Percentiles rank a stretch among this genome's conserved stretches.
Conservation (phyloP, 208 protist genomes). For the Endotrypanum monterogeii region DNA sequence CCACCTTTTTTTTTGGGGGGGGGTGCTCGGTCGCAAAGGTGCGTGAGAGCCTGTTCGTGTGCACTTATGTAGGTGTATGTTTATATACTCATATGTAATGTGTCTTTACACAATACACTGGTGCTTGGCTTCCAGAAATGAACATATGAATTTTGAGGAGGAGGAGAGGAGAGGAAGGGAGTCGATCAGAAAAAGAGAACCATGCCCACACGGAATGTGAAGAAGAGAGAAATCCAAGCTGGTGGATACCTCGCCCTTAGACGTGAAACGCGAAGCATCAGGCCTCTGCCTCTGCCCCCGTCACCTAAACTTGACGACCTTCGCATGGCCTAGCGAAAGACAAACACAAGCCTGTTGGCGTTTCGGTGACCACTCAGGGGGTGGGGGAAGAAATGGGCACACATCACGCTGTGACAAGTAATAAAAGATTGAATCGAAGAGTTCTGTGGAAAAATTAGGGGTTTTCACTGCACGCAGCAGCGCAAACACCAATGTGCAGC, state of each 20-base stretch:
- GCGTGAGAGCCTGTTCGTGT: not conserved
- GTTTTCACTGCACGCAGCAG: not conserved
- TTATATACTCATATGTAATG: no score
- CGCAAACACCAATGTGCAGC: not conserved
- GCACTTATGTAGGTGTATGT: not conserved
- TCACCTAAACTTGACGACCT: no score
- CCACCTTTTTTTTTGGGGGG: no score
- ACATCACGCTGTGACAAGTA: not conserved
- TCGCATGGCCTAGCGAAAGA: no score
- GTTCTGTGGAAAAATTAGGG: not conserved
- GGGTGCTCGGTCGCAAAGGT: not conserved
- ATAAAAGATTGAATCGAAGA: not conserved
- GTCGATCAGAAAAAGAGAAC: not conserved
- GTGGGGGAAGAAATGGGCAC: not conserved
- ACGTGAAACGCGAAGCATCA: not conserved
- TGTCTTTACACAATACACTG: no score
- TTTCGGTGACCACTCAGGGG: not conserved
- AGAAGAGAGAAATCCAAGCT: not conserved
- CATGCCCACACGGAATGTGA: not conserved
- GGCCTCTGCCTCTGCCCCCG: not conserved
- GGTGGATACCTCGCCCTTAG: not conserved
- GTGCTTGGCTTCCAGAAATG: not conserved
- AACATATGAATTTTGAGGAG: not conserved
- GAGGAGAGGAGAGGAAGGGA: no score
- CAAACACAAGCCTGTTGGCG: no score